Evolutionary conservation across 768 basidiomycete species (phyloP).

Genomic region (Omphalotus guepiniiformis): DNA sequence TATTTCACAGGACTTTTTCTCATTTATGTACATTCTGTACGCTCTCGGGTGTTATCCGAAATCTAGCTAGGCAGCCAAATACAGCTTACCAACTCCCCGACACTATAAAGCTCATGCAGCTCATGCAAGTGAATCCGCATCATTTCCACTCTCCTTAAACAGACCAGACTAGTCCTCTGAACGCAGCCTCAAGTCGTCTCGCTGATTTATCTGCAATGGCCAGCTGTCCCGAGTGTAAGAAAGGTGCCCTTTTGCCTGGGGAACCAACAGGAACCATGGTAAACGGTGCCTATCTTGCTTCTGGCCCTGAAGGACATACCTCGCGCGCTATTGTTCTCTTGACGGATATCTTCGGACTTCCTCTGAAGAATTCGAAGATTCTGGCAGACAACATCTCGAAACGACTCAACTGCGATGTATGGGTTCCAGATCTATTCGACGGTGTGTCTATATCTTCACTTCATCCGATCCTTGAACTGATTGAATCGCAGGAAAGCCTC

Average conservation of each 20-base stretch:
- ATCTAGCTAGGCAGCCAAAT: too few species aligned
- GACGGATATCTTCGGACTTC: slow-evolving; percentile 55
- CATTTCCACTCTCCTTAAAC: too few species aligned
- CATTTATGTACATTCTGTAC: too few species aligned
- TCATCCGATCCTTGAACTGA: background rate
- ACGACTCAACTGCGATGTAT: slow-evolving; percentile 52
- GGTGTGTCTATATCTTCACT: slow-evolving; percentile 28
- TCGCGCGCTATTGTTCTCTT: slow-evolving; percentile 45
- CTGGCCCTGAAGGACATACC: slow-evolving; percentile 24
- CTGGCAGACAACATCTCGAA: slow-evolving; percentile 52
- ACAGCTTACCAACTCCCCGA: too few species aligned
- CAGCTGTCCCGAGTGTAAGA: slow-evolving; percentile 34
- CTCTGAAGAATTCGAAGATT: slow-evolving; percentile 49
- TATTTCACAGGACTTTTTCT: too few species aligned
- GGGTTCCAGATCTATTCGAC: slow-evolving; percentile 57
- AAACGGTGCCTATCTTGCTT: slow-evolving; percentile 40
- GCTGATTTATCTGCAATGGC: slow-evolving; percentile 1
- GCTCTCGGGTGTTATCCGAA: too few species aligned
- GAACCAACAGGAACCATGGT: slow-evolving; percentile 40
- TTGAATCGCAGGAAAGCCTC: slow-evolving; percentile 23
- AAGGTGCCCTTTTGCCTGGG: slow-evolving; percentile 39
- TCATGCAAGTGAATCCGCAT: too few species aligned
- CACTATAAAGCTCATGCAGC: too few species aligned
- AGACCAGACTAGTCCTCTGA: too few species aligned
- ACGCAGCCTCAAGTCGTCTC: too few species aligned